Evolutionary conservation across 139 green algal species (phyloP).

Genomic region (Closterium sp.): DNA sequence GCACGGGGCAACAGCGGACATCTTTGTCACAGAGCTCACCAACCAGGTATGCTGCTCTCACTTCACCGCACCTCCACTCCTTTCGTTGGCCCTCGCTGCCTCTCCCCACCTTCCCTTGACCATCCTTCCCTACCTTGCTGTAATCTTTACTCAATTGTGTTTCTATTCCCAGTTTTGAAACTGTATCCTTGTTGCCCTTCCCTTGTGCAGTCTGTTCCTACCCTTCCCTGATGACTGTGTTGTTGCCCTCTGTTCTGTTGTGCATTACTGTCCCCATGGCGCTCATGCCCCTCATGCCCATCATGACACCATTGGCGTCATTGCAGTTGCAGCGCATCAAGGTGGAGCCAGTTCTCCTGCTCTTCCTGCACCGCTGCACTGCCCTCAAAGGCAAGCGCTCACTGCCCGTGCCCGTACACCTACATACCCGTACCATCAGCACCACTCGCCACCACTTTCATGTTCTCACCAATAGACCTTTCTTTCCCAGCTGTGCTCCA

Average conservation of each 20-base stretch:
- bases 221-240: too few relatives aligned
- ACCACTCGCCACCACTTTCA: neutral
- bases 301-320: neutral
- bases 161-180: too few relatives aligned
- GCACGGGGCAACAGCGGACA: constrained; percentile 17
- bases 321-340: constrained; percentile 50
- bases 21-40: constrained; percentile 44
- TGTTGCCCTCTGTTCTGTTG: too few relatives aligned
- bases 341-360: constrained; percentile 48
- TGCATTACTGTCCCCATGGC: too few relatives aligned
- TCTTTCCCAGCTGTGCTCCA: neutral
- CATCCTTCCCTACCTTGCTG: neutral
- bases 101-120: neutral
- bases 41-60: constrained; percentile 20
- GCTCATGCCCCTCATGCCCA: neutral
- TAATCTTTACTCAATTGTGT: too few relatives aligned
- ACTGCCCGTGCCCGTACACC: neutral
- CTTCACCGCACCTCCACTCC: neutral
- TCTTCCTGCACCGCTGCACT: constrained; percentile 15
- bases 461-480: too few relatives aligned
- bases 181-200: too few relatives aligned
- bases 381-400: constrained; percentile 36
- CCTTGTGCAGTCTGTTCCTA: too few relatives aligned
- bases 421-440: neutral
- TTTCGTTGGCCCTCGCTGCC: neutral